Percentiles rank a stretch among this genome's conserved stretches.
phyloP scores from a whole-genome alignment of 129 eudicot genomes.

The Oenanthe sinensis region DNA sequence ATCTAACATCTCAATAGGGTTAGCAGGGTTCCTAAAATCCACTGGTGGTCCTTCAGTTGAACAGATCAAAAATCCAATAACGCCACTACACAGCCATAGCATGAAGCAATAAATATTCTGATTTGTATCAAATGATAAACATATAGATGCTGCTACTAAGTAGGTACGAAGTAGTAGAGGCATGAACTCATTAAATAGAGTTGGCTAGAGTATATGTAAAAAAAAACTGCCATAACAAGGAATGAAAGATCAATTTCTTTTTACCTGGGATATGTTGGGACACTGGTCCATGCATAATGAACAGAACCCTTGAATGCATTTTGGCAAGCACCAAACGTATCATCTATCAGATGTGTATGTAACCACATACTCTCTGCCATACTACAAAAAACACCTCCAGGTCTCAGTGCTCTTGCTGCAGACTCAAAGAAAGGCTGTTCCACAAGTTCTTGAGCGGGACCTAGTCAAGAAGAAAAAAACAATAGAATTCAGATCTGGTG shows the following conservation, averaged over 20 bases:
- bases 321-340: slow-evolving; percentile 73
- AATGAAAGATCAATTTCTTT: not conserved
- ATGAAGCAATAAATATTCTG: not conserved
- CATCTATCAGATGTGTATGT: slow-evolving; percentile 90
- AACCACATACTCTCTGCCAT: slow-evolving; percentile 99
- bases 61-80: slow-evolving; percentile 77
- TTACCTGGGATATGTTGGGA: slow-evolving; percentile 95
- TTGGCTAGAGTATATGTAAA: not conserved
- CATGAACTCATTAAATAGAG: not conserved
- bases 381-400: slow-evolving; percentile 96
- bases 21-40: slow-evolving; percentile 71
- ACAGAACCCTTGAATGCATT: slow-evolving; percentile 81
- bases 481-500: not conserved
- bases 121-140: not conserved
- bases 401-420: slow-evolving; percentile 67
- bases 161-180: not conserved
- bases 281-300: slow-evolving; percentile 95
- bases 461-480: slow-evolving; percentile 24
- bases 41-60: slow-evolving; percentile 78
- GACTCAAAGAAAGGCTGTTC: slow-evolving; percentile 85
- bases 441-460: slow-evolving; percentile 95
- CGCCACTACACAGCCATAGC: slow-evolving; percentile 54
- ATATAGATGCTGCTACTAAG: not conserved
- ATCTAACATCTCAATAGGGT: slow-evolving; percentile 81
- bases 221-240: not conserved